Percentiles rank a stretch among this genome's conserved stretches.
These are phyloP conservation scores for Leptographium galeiforme DNA, from an alignment of 2,329 filamentous ascomycete species.

Conservation along the genomic window DNA sequence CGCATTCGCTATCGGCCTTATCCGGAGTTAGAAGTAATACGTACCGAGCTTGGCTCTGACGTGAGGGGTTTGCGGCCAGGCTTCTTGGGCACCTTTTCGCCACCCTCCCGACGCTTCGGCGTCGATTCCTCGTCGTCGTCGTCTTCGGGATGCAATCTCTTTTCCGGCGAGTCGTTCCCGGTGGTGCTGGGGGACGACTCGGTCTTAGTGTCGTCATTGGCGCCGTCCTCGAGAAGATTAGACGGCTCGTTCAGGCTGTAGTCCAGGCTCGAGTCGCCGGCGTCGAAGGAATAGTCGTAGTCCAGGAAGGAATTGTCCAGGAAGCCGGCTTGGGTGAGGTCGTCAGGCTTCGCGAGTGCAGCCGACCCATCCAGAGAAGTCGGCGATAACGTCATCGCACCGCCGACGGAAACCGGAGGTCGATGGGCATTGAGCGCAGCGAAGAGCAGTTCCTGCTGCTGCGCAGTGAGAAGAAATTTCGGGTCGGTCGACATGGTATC, in stretches of 20 bases:
- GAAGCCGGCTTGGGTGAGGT: constrained; percentile 30
- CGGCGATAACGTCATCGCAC: constrained; percentile 31
- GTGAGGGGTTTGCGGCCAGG: constrained; percentile 91
- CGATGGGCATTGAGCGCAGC: constrained; percentile 64
- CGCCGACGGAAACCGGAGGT: too few relatives aligned
- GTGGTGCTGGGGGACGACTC: constrained; percentile 42
- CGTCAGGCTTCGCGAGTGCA: constrained; percentile 27
- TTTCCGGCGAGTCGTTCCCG: constrained; percentile 50
- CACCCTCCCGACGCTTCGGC: constrained; percentile 64
- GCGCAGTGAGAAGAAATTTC: constrained; percentile 55
- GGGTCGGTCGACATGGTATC: constrained; percentile 23
- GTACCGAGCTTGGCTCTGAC: constrained; percentile 87
- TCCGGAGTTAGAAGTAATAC: constrained; percentile 23
- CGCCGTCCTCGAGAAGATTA: constrained; percentile 21
- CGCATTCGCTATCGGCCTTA: background rate
- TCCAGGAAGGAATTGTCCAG: constrained; percentile 76
- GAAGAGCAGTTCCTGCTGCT: constrained; percentile 64
- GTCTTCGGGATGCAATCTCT: constrained; percentile 60
- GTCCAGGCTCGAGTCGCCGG: constrained; percentile 55
- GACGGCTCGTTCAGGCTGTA: constrained; percentile 44
- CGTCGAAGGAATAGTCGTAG: constrained; percentile 65
- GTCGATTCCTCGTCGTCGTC: constrained; percentile 48
- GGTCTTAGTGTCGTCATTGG: constrained; percentile 16
- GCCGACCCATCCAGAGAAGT: constrained; percentile 37
- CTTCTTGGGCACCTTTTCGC: constrained; percentile 85